These are phyloP conservation scores for Thinopyrum obtusiflorum DNA, from an alignment of 202 grass and related monocot species.

Conservation along the genomic window DNA sequence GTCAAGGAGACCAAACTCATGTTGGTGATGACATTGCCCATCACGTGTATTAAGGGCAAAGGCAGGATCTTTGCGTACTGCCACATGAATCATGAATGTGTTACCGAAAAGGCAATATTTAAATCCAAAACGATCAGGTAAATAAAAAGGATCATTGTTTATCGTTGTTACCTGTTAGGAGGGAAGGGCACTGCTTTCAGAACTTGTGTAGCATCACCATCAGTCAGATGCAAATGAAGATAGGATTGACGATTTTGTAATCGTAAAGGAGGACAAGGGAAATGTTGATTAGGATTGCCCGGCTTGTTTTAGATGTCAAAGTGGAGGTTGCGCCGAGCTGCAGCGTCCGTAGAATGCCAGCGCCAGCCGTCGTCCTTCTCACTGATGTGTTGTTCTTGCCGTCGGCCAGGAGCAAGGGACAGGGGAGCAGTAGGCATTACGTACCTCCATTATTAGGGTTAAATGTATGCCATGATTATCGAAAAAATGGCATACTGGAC, in stretches of 20 bases:
- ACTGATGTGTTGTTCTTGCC: too few species aligned
- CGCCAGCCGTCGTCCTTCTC: neutral
- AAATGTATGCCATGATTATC: too few species aligned
- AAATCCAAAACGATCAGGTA: neutral
- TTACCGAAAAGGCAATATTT: neutral
- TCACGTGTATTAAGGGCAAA: slow-evolving; percentile 32
- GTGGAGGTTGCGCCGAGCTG: slow-evolving; percentile 62
- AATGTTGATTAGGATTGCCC: slow-evolving; percentile 5
- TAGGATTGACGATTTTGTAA: too few species aligned
- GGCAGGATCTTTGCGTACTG: slow-evolving; percentile 26
- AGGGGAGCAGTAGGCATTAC: neutral
- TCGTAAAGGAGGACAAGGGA: too few species aligned
- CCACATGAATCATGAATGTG: too few species aligned
- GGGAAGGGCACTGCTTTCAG: too few species aligned
- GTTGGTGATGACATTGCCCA: slow-evolving; percentile 72
- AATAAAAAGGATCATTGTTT: too few species aligned
- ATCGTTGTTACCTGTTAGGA: too few species aligned
- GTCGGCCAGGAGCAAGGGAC: neutral
- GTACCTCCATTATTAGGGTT: too few species aligned
- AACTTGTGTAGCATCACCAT: too few species aligned
- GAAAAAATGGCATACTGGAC: too few species aligned
- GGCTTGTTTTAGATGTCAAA: slow-evolving; percentile 81
- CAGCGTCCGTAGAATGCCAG: slow-evolving; percentile 21
- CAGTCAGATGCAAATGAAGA: too few species aligned
- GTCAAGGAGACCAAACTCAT: slow-evolving; percentile 81